Conservation (phyloP, 495 filamentous ascomycete species). For the Chaetomium fimeti region DNA sequence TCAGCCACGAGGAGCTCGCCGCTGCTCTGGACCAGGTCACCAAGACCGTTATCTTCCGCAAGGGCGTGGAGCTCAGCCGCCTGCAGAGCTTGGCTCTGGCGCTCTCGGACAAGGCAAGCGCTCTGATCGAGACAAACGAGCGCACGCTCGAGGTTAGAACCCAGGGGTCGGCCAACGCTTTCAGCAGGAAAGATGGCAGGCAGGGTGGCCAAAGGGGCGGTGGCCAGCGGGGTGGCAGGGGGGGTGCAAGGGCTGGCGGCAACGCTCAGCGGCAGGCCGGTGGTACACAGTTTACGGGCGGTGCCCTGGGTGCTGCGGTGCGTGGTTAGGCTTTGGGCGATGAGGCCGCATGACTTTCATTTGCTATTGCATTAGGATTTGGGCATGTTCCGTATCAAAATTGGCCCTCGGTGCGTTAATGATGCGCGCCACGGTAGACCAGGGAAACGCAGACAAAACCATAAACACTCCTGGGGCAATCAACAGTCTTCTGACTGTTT, state of each 20-base stretch:
- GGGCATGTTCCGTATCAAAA: constrained; percentile 35
- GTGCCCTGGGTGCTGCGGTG: constrained; percentile 56
- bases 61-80: constrained; percentile 95
- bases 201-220: constrained; percentile 71
- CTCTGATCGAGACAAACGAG: constrained; percentile 95
- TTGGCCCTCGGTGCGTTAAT: constrained; percentile 28
- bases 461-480: too few relatives aligned
- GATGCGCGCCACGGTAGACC: constrained; percentile 30
- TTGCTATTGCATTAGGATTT: constrained; percentile 38
- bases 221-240: constrained; percentile 64
- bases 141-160: constrained; percentile 94
- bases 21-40: constrained; percentile 98
- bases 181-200: constrained; percentile 79
- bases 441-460: constrained; percentile 28
- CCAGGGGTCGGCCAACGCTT: constrained; percentile 90
- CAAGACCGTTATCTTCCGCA: constrained; percentile 96
- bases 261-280: constrained; percentile 56
- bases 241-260: constrained; percentile 57
- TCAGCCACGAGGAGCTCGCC: constrained; percentile 95
- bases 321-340: constrained; percentile 42
- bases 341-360: constrained; percentile 30
- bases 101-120: constrained; percentile 91
- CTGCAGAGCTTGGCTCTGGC: constrained; percentile 94
- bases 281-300: constrained; percentile 58
- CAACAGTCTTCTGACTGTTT: too few relatives aligned